Percentiles rank a stretch among this genome's conserved stretches.
Evolutionary conservation across 2,329 filamentous ascomycete genomes (phyloP).

Genomic region (Paecilomyces formosus): DNA sequence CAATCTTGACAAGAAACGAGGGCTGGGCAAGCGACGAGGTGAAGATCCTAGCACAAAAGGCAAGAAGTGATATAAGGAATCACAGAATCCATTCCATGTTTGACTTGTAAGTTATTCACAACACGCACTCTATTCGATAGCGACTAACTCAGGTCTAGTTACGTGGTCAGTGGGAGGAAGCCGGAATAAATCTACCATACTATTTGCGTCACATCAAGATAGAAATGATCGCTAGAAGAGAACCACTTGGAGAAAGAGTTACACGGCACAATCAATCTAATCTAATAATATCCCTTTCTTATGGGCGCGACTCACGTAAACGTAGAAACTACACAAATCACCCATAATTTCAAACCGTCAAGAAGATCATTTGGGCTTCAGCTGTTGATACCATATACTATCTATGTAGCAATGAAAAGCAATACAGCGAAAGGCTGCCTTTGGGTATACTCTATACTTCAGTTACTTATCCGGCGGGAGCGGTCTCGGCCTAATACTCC

Average conservation of each 20-base stretch:
- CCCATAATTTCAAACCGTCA: no score
- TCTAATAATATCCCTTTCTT: no score
- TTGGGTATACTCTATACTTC: not conserved
- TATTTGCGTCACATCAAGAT: not conserved
- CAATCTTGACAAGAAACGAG: slow-evolving; percentile 6
- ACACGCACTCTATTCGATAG: not conserved
- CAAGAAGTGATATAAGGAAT: slow-evolving; percentile 23
- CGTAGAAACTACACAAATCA: no score
- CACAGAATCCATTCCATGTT: slow-evolving; percentile 20
- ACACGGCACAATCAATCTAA: no score
- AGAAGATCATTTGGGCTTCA: no score
- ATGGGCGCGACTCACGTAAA: no score
- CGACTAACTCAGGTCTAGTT: not conserved
- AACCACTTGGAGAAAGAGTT: no score
- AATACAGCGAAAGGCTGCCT: no score
- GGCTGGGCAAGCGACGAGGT: slow-evolving; percentile 19
- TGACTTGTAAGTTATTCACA: slow-evolving; percentile 5
- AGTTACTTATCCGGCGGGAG: not conserved
- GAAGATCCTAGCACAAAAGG: slow-evolving; percentile 20
- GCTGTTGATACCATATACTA: no score
- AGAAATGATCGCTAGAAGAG: no score
- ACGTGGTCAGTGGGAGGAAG: slow-evolving; percentile 4
- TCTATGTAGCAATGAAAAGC: no score
- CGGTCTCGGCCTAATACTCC: not conserved
- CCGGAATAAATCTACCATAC: not conserved